Percentiles rank a stretch among this genome's conserved stretches.
These are phyloP conservation scores for Arthrobotrys sphaeroides DNA, from an alignment of 2,329 filamentous ascomycete species.

Conservation along the genomic window DNA sequence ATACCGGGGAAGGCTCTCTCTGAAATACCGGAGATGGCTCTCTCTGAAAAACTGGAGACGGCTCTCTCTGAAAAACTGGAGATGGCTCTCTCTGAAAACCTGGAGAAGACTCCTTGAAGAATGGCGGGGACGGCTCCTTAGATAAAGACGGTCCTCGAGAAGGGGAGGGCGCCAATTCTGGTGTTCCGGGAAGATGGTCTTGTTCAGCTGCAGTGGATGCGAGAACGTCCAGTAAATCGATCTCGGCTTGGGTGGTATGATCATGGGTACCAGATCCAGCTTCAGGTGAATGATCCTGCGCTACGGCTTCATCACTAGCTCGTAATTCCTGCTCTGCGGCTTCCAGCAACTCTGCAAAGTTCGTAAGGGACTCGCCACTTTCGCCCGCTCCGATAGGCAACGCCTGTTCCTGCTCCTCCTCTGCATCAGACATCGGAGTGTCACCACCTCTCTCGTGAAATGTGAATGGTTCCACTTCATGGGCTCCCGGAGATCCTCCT, in stretches of 20 bases:
- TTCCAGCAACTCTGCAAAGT: slow-evolving; percentile 15
- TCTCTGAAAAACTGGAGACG: no score
- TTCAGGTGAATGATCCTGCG: neutral
- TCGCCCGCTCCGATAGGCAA: neutral
- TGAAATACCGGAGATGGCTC: no score
- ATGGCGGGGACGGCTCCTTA: neutral
- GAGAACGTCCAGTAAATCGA: slow-evolving; percentile 11
- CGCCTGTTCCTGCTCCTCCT: neutral
- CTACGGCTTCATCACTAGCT: neutral
- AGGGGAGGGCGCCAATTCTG: neutral
- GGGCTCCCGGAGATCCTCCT: neutral
- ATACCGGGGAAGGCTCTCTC: neutral
- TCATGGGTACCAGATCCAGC: no score
- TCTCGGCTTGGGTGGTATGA: no score
- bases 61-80: no score
- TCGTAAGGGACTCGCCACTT: neutral
- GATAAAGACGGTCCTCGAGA: neutral
- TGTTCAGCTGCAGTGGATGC: slow-evolving; percentile 2
- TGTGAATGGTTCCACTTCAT: neutral
- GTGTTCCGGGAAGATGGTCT: slow-evolving; percentile 15
- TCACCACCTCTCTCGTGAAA: neutral
- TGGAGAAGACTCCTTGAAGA: neutral
- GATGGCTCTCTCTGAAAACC: no score
- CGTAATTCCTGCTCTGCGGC: neutral
- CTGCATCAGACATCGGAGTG: neutral